These are phyloP conservation scores for Pleurotus djamor DNA, from an alignment of 768 basidiomycete genomes.

Conservation along the genomic window DNA sequence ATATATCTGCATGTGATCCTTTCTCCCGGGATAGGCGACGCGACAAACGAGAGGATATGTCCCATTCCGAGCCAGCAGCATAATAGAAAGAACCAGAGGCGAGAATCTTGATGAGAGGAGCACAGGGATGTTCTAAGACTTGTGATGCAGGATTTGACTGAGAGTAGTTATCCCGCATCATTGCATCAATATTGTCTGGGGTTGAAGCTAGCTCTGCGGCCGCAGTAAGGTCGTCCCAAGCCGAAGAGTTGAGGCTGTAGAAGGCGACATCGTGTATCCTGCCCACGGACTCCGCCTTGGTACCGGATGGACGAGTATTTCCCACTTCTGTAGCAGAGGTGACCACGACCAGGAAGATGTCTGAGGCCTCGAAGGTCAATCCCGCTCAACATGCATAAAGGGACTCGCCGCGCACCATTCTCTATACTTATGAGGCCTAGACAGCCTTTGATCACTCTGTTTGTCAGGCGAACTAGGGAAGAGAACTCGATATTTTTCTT, in stretches of 20 bases:
- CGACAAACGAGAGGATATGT: conserved; percentile 81
- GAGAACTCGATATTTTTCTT: conserved; percentile 69
- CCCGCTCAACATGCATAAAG: neutral
- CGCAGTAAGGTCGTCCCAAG: conserved; percentile 76
- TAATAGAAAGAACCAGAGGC: conserved; percentile 95
- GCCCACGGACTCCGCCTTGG: conserved; percentile 64
- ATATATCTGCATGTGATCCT: conserved; percentile 41
- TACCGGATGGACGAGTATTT: conserved; percentile 59
- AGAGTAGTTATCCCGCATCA: conserved; percentile 46
- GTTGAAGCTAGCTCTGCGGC: conserved; percentile 51
- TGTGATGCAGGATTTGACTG: conserved; percentile 38
- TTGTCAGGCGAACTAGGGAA: conserved; percentile 65
- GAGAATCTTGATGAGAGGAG: conserved; percentile 86
- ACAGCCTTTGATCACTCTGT: conserved; percentile 75
- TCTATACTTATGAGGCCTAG: conserved; percentile 78
- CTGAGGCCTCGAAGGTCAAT: conserved; percentile 31
- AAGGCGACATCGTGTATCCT: conserved; percentile 90
- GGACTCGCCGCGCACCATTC: conserved; percentile 43
- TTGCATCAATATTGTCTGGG: conserved; percentile 52
- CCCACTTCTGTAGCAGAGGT: conserved; percentile 76
- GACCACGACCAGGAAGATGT: conserved; percentile 84
- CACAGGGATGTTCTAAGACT: conserved; percentile 89
- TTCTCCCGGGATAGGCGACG: conserved; percentile 59
- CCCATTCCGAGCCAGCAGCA: conserved; percentile 80
- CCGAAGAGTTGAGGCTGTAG: conserved; percentile 78